These are phyloP conservation scores for Ustilago sp. DNA, from an alignment of 1,284 basidiomycete genomes.

Conservation along the genomic window DNA sequence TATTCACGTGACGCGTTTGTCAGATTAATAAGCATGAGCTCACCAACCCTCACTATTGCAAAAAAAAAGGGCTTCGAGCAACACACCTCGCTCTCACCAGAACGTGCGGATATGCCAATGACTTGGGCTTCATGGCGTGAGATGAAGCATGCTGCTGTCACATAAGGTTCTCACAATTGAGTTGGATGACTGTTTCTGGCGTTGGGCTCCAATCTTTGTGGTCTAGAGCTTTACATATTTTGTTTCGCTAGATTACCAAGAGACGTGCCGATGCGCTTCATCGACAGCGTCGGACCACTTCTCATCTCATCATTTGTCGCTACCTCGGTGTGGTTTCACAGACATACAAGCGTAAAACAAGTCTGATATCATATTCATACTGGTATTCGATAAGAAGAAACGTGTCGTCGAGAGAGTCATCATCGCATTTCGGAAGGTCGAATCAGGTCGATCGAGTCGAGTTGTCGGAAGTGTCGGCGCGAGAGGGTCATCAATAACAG, in stretches of 20 bases:
- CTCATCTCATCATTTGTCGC: not conserved
- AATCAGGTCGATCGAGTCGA: not conserved
- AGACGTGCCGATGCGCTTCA: too few relatives aligned
- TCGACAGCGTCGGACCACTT: not conserved
- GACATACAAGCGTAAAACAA: not conserved
- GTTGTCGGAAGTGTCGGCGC: conserved; percentile 1
- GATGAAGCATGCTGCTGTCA: not conserved
- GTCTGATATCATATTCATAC: not conserved
- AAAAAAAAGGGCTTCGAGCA: too few relatives aligned
- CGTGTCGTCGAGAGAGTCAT: conserved; percentile 3
- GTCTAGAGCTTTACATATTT: too few relatives aligned
- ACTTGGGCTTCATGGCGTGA: not conserved
- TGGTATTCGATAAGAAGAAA: conserved; percentile 12
- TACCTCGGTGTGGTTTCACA: not conserved
- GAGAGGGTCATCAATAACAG: not conserved
- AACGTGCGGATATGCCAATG: not conserved
- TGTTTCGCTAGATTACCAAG: too few relatives aligned
- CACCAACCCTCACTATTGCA: too few relatives aligned
- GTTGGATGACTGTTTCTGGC: too few relatives aligned
- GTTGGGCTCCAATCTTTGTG: too few relatives aligned
- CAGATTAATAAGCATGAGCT: too few relatives aligned
- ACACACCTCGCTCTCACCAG: not conserved
- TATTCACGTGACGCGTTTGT: too few relatives aligned
- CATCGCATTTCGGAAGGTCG: not conserved
- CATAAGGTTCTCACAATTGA: too few relatives aligned